Conservation (phyloP, 2,329 filamentous ascomycete species). For the Sordariomycetes sp. region DNA sequence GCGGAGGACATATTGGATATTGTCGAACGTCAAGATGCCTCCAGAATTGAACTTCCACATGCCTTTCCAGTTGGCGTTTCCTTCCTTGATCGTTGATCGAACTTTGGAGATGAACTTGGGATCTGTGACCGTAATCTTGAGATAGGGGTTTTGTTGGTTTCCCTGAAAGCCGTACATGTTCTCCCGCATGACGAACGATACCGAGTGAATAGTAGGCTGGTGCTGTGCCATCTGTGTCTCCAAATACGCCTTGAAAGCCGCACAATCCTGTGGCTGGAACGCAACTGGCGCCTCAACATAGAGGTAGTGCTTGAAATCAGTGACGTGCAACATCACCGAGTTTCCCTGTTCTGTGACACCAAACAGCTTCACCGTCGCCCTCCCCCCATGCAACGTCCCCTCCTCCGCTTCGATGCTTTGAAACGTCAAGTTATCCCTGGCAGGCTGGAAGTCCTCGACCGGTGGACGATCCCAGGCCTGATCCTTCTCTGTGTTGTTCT, state of each 20-base stretch:
- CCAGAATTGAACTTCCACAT: conserved; percentile 67
- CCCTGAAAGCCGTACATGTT: conserved; percentile 93
- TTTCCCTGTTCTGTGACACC: conserved; percentile 79
- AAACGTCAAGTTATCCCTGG: conserved; percentile 68
- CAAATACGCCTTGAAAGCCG: conserved; percentile 69
- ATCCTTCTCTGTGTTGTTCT: conserved; percentile 83
- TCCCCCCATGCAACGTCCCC: conserved; percentile 69
- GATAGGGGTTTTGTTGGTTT: conserved; percentile 81
- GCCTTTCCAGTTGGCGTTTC: conserved; percentile 78
- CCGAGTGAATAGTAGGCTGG: conserved; percentile 66
- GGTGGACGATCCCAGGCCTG: conserved; percentile 74
- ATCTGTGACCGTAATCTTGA: conserved; percentile 89
- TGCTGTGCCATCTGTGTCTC: conserved; percentile 70
- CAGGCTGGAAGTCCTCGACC: conserved; percentile 40
- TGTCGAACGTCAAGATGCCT: conserved; percentile 87
- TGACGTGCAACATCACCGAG: conserved; percentile 91
- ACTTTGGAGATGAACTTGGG: conserved; percentile 75
- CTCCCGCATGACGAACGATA: conserved; percentile 75
- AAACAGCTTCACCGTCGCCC: conserved; percentile 78
- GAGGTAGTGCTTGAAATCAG: conserved; percentile 91
- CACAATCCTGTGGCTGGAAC: conserved; percentile 72
- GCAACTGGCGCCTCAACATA: conserved; percentile 81
- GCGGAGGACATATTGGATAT: conserved; percentile 84
- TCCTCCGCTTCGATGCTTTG: conserved; percentile 96
- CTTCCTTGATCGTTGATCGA: conserved; percentile 64